A percentile compares a stretch with the other conserved stretches of the same genome.
phyloP scores from a whole-genome alignment of 495 filamentous ascomycete species.

The Penicillium ochrochloron region DNA sequence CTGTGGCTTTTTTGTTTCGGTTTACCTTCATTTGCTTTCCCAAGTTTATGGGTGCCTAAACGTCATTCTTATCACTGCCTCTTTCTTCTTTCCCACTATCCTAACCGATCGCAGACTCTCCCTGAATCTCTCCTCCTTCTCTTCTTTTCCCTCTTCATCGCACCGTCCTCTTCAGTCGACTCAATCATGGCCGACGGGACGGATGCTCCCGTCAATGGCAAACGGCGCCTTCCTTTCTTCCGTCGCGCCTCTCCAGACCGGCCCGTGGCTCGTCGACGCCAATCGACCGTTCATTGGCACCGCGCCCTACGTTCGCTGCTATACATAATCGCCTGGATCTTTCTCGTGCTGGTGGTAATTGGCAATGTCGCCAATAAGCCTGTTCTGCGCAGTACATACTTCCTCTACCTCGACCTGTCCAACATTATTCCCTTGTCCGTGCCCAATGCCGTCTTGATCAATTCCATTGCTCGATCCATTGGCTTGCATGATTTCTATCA shows the following conservation, averaged over 20 bases:
- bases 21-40: background rate
- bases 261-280: conserved; percentile 33
- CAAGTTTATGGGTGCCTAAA: conserved; percentile 14
- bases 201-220: conserved; percentile 16
- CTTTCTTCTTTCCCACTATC: conserved; percentile 4
- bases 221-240: conserved; percentile 40
- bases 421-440: conserved; percentile 78
- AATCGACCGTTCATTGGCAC: conserved; percentile 42
- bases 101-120: background rate
- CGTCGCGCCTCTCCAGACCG: conserved; percentile 29
- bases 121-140: conserved; percentile 2
- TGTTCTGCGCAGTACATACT: conserved; percentile 72
- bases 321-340: conserved; percentile 74
- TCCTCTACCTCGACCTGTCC: conserved; percentile 80
- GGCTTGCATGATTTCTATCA: conserved; percentile 94
- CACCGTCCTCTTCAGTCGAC: conserved; percentile 14
- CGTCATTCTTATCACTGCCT: conserved; percentile 9
- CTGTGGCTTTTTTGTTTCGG: background rate
- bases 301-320: conserved; percentile 65
- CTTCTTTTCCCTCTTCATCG: conserved; percentile 6
- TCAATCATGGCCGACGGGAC: conserved; percentile 23
- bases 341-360: conserved; percentile 77
- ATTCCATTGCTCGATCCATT: conserved; percentile 84
- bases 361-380: conserved; percentile 66
- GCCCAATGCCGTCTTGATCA: conserved; percentile 78